Percentiles rank a stretch among this genome's conserved stretches.
Evolutionary conservation across 345 rosid genomes (phyloP).

Genomic region (Syzygium aqueum): DNA sequence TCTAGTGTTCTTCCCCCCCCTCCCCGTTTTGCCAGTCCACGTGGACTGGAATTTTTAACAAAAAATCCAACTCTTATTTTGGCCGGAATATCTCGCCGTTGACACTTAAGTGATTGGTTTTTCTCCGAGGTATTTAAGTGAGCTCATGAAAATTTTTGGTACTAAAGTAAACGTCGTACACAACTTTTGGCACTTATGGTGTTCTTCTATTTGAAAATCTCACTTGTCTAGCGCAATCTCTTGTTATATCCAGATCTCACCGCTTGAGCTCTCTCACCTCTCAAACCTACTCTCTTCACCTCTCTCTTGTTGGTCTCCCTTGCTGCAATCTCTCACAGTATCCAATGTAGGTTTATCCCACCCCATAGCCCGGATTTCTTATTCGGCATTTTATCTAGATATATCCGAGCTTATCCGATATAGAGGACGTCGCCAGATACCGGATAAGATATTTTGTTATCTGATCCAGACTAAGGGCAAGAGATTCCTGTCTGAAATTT

Average conservation of each 20-base stretch:
- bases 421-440: background rate
- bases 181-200: too few relatives aligned
- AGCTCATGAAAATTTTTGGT: too few relatives aligned
- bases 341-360: background rate
- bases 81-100: too few relatives aligned
- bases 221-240: background rate
- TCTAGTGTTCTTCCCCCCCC: too few relatives aligned
- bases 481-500: background rate
- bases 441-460: background rate
- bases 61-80: too few relatives aligned
- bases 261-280: background rate
- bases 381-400: background rate
- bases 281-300: background rate
- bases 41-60: too few relatives aligned
- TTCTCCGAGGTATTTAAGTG: too few relatives aligned
- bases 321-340: background rate
- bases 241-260: background rate
- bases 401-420: background rate
- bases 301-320: background rate
- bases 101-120: too few relatives aligned
- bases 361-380: background rate
- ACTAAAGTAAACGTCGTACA: too few relatives aligned
- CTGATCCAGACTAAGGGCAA: background rate
- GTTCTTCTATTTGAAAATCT: background rate
- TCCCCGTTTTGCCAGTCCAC: too few relatives aligned